A percentile compares a stretch with the other conserved stretches of the same genome.
These are phyloP conservation scores for Thuidium tamariscinum DNA, from an alignment of 225 moss, liverwort and hornwort species.

Conservation along the genomic window DNA sequence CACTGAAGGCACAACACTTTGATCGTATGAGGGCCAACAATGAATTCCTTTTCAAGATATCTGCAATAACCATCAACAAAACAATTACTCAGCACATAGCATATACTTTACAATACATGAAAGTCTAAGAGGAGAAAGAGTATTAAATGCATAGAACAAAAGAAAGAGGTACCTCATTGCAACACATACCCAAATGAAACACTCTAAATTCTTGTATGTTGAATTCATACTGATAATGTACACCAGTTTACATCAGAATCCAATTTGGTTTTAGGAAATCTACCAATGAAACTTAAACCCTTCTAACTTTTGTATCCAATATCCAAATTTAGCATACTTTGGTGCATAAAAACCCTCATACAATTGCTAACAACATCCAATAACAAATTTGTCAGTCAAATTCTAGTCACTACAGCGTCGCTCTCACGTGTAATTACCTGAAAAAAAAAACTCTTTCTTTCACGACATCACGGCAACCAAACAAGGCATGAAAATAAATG, in stretches of 20 bases:
- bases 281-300: background rate
- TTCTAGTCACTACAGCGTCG: background rate
- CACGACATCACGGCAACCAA: background rate
- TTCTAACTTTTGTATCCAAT: background rate
- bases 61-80: constrained; percentile 9
- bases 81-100: background rate
- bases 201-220: background rate
- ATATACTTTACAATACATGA: background rate
- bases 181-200: background rate
- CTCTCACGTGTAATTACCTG: background rate
- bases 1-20: constrained; percentile 43
- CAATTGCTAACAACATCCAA: background rate
- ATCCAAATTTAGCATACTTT: background rate
- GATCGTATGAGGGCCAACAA: constrained; percentile 33
- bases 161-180: background rate
- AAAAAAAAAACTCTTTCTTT: background rate
- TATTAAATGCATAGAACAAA: background rate
- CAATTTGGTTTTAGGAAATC: background rate
- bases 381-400: background rate
- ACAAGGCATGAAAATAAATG: background rate
- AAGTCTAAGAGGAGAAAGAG: background rate
- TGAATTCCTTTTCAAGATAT: constrained; percentile 31
- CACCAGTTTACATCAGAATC: background rate
- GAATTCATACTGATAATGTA: background rate
- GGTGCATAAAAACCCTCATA: background rate